These are phyloP conservation scores for Linderina pennispora DNA, from an alignment of 192 early-diverging fungal genomes.

Conservation along the genomic window DNA sequence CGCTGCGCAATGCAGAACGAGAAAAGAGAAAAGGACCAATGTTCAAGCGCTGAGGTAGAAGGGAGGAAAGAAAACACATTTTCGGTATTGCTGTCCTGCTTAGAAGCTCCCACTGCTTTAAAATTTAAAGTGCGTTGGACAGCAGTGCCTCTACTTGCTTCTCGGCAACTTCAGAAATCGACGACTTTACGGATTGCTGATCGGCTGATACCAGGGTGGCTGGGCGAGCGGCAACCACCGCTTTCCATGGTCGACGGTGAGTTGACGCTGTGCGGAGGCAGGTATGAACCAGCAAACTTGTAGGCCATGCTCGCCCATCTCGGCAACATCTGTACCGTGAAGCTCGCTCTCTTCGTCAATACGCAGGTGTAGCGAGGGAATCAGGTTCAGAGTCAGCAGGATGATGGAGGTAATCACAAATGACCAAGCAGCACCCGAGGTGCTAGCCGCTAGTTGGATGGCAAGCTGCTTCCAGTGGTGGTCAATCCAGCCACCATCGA, in stretches of 20 bases:
- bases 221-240: conserved; percentile 7
- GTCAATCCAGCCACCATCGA: conserved; percentile 72
- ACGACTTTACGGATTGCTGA: neutral
- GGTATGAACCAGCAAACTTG: conserved; percentile 39
- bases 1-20: too few species aligned
- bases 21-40: too few species aligned
- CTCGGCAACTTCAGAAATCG: neutral
- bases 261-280: conserved; percentile 4
- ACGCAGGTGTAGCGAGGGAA: conserved; percentile 72
- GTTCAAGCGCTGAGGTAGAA: too few species aligned
- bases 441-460: conserved; percentile 70
- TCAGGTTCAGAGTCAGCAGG: conserved; percentile 60
- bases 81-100: too few species aligned
- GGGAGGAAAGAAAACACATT: too few species aligned
- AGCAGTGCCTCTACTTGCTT: too few species aligned
- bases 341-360: conserved; percentile 66
- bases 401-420: conserved; percentile 73
- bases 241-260: conserved; percentile 17
- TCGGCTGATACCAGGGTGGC: neutral
- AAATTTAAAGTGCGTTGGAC: too few species aligned
- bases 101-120: too few species aligned
- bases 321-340: conserved; percentile 70
- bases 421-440: conserved; percentile 64
- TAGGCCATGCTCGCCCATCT: conserved; percentile 76
- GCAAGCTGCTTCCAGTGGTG: conserved; percentile 76